phyloP scores from a whole-genome alignment of 2,329 filamentous ascomycete genomes.

The Aspergillus unguis region DNA sequence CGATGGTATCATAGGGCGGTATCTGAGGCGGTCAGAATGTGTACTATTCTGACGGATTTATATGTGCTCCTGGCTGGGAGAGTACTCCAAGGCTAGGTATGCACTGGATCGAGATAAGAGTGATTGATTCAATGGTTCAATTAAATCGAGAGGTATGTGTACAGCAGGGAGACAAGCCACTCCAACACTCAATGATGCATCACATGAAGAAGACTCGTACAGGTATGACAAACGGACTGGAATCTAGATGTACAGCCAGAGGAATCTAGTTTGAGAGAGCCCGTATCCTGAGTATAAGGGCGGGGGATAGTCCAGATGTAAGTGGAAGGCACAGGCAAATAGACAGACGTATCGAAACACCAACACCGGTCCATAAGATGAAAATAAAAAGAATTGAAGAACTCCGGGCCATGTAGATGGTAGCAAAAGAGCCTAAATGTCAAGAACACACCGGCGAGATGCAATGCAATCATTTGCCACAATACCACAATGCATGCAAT shows the following conservation, averaged over 20 bases:
- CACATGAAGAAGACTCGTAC: not conserved
- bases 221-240: not conserved
- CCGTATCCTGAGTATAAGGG: too few species aligned
- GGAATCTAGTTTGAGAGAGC: constrained; percentile 1
- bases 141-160: too few species aligned
- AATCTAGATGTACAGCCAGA: constrained; percentile 3
- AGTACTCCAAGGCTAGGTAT: not conserved
- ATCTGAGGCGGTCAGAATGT: not conserved
- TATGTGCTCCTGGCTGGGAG: not conserved
- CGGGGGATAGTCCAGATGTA: not conserved
- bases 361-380: not conserved
- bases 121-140: too few species aligned
- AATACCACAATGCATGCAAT: not conserved
- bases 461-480: not conserved
- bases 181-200: not conserved
- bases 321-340: not conserved
- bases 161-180: too few species aligned
- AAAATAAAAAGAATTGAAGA: constrained; percentile 2
- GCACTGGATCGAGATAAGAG: too few species aligned
- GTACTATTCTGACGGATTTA: constrained; percentile 4
- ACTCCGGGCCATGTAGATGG: constrained; percentile 14
- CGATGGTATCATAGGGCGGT: constrained; percentile 4
- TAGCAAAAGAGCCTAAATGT: constrained; percentile 1
- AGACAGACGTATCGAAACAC: too few species aligned
- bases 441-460: not conserved